Conservation (phyloP, 805 yeast genomes). For the Jamesozyma lodderae region DNA sequence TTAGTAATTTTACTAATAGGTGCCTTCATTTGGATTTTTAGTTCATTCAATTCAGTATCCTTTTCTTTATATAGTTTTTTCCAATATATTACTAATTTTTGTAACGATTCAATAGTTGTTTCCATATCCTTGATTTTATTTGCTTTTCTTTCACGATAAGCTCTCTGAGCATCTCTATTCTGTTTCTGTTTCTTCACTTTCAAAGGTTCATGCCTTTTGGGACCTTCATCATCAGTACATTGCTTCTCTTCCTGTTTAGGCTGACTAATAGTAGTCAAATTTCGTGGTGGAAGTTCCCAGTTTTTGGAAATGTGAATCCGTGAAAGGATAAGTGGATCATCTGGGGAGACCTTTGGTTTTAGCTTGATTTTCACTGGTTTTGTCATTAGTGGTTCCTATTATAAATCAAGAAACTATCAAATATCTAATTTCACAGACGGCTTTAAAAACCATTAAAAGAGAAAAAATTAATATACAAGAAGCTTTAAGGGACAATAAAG, state of each 20-base stretch:
- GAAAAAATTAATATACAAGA: too few relatives aligned
- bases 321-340: conserved; percentile 5
- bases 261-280: background rate
- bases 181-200: conserved; percentile 67
- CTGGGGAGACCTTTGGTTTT: background rate
- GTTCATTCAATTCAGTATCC: conserved; percentile 4
- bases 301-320: conserved; percentile 11
- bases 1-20: background rate
- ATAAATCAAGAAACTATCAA: too few relatives aligned
- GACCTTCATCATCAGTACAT: background rate
- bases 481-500: too few relatives aligned
- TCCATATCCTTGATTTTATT: conserved; percentile 74
- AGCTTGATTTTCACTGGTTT: too few relatives aligned
- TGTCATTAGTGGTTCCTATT: too few relatives aligned
- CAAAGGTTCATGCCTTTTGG: background rate
- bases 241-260: too few relatives aligned
- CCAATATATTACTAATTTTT: conserved; percentile 53
- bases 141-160: conserved; percentile 82
- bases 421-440: too few relatives aligned
- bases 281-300: conserved; percentile 19
- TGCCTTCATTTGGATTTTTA: background rate
- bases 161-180: conserved; percentile 89
- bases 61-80: conserved; percentile 37
- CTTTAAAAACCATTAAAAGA: too few relatives aligned
- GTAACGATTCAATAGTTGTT: conserved; percentile 26